Conservation (phyloP, 2,329 filamentous ascomycete species). For the Cercospora janseana region DNA sequence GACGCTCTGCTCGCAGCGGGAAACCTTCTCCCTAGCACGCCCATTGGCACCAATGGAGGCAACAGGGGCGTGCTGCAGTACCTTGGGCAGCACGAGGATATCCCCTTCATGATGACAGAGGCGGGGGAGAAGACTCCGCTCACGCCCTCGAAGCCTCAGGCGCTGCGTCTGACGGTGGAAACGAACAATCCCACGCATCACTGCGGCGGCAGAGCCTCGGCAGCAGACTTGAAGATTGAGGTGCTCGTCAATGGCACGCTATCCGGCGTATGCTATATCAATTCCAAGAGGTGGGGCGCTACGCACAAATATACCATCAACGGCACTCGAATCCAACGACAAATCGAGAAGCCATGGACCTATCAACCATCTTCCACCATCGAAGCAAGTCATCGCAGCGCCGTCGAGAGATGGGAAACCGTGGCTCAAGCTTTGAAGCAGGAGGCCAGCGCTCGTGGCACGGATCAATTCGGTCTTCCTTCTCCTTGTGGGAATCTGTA, state of each 20-base stretch:
- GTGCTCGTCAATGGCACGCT: constrained; percentile 50
- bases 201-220: constrained; percentile 1
- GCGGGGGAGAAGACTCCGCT: constrained; percentile 22
- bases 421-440: constrained; percentile 34
- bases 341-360: constrained; percentile 48
- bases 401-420: constrained; percentile 39
- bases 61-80: constrained; percentile 31
- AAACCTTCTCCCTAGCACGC: constrained; percentile 25
- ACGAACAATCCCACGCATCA: constrained; percentile 10
- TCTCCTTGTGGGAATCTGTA: constrained; percentile 43
- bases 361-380: constrained; percentile 33
- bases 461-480: constrained; percentile 34
- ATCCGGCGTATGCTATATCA: constrained; percentile 30
- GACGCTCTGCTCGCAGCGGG: constrained; percentile 16
- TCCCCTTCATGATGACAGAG: constrained; percentile 38
- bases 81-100: constrained; percentile 33
- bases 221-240: constrained; percentile 46
- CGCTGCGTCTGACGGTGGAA: constrained; percentile 17
- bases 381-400: constrained; percentile 10
- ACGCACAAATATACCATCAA: constrained; percentile 32
- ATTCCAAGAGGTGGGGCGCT: constrained; percentile 17
- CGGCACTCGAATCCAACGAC: constrained; percentile 41
- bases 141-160: constrained; percentile 11
- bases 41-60: constrained; percentile 24
- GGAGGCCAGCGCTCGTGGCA: constrained; percentile 40